Conservation (phyloP, 1,139 yeast species). For the Blastobotrys indianensis region DNA sequence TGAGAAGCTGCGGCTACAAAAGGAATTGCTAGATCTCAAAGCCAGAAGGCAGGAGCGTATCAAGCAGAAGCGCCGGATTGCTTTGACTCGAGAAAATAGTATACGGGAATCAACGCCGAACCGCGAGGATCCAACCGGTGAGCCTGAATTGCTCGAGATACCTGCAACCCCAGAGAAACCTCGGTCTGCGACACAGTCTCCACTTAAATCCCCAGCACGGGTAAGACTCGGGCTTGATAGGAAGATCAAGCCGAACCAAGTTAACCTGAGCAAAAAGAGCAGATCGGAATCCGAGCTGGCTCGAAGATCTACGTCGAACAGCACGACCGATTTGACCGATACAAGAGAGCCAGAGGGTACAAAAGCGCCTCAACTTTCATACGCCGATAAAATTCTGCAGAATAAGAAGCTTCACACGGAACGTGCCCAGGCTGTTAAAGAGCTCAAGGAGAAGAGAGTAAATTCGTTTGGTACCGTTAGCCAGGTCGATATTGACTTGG, state of each 20-base stretch:
- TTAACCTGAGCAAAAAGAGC: slow-evolving; percentile 8
- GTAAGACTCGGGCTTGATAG: slow-evolving; percentile 17
- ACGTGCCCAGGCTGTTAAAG: background rate
- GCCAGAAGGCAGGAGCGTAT: background rate
- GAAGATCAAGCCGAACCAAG: slow-evolving; percentile 16
- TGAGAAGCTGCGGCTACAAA: background rate
- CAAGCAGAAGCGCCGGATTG: background rate
- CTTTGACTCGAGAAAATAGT: too few relatives aligned
- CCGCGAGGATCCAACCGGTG: background rate
- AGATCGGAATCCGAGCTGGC: too few relatives aligned
- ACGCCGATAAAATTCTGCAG: slow-evolving; percentile 2
- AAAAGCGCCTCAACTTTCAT: slow-evolving; percentile 1
- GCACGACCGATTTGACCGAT: slow-evolving; percentile 2
- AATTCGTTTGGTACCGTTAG: slow-evolving; percentile 9
- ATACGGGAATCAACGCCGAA: too few relatives aligned
- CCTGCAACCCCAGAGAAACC: slow-evolving; percentile 4
- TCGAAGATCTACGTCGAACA: background rate
- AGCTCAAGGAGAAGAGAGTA: slow-evolving; percentile 11
- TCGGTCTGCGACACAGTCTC: too few relatives aligned
- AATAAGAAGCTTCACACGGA: slow-evolving; percentile 4
- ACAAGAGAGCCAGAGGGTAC: slow-evolving; percentile 1
- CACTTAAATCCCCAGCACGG: slow-evolving; percentile 13
- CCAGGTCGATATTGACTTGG: slow-evolving; percentile 3
- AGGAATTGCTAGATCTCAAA: background rate
- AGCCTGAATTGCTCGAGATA: slow-evolving; percentile 1